These are phyloP conservation scores for Botrytis hyacinthi DNA, from an alignment of 2,329 filamentous ascomycete genomes.

Conservation along the genomic window DNA sequence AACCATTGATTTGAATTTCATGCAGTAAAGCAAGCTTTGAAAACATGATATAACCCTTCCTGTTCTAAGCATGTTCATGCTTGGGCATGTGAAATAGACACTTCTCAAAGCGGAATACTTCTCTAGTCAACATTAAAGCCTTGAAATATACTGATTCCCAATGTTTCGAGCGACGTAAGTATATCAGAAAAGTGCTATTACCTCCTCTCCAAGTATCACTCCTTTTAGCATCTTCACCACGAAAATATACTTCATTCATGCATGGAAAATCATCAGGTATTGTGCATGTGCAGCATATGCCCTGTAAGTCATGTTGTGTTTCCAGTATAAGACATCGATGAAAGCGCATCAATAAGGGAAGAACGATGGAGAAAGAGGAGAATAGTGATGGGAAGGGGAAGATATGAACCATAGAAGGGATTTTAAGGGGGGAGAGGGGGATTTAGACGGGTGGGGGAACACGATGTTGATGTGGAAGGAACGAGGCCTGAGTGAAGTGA, in stretches of 20 bases:
- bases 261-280: neutral
- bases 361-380: neutral
- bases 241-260: neutral
- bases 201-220: neutral
- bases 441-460: neutral
- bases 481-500: slow-evolving; percentile 13
- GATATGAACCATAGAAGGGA: neutral
- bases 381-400: neutral
- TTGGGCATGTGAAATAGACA: neutral
- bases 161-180: neutral
- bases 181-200: neutral
- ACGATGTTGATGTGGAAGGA: neutral
- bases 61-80: neutral
- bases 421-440: neutral
- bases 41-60: no score
- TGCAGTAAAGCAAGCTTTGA: neutral
- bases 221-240: neutral
- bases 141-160: neutral
- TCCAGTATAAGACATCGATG: neutral
- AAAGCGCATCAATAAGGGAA: neutral
- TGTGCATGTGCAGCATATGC: neutral
- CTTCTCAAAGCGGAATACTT: neutral
- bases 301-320: neutral
- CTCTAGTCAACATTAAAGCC: neutral
- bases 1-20: neutral